phyloP scores from a whole-genome alignment of 768 basidiomycete species.

The Pisolithus marmoratus region DNA sequence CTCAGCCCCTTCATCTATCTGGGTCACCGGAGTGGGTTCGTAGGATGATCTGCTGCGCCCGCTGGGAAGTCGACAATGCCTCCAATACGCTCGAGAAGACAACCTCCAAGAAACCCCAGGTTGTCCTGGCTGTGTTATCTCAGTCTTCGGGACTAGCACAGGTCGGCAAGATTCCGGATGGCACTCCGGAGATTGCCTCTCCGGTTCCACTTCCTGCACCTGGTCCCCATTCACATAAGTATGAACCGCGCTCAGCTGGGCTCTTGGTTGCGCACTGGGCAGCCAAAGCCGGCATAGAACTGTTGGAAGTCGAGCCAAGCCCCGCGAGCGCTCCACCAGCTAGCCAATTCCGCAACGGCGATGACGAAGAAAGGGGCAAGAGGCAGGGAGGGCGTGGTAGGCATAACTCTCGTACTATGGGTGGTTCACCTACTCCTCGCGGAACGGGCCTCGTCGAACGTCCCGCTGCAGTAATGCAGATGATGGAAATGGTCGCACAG shows the following conservation, averaged over 20 bases:
- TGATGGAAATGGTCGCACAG: slow-evolving; percentile 75
- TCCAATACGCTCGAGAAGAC: slow-evolving; percentile 22
- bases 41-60: slow-evolving; percentile 76
- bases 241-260: slow-evolving; percentile 63
- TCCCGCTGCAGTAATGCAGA: slow-evolving; percentile 70
- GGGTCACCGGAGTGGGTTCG: slow-evolving; percentile 80
- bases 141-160: slow-evolving; percentile 20
- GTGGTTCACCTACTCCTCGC: slow-evolving; percentile 13
- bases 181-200: slow-evolving; percentile 27
- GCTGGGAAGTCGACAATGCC: slow-evolving; percentile 66
- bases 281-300: slow-evolving; percentile 48
- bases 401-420: slow-evolving; percentile 20
- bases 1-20: slow-evolving; percentile 20
- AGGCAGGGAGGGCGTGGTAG: slow-evolving; percentile 23
- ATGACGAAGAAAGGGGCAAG: slow-evolving; percentile 31
- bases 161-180: slow-evolving; percentile 20
- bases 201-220: slow-evolving; percentile 68
- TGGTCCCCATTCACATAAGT: slow-evolving; percentile 45
- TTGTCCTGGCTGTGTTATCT: slow-evolving; percentile 57
- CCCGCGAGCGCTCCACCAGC: slow-evolving; percentile 8
- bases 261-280: slow-evolving; percentile 66
- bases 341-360: slow-evolving; percentile 17
- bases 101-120: slow-evolving; percentile 34
- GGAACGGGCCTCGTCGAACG: slow-evolving; percentile 61
- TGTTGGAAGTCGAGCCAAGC: slow-evolving; percentile 47